These are phyloP conservation scores for Chlorella sorokiniana DNA, from an alignment of 139 green algal species.

Conservation along the genomic window DNA sequence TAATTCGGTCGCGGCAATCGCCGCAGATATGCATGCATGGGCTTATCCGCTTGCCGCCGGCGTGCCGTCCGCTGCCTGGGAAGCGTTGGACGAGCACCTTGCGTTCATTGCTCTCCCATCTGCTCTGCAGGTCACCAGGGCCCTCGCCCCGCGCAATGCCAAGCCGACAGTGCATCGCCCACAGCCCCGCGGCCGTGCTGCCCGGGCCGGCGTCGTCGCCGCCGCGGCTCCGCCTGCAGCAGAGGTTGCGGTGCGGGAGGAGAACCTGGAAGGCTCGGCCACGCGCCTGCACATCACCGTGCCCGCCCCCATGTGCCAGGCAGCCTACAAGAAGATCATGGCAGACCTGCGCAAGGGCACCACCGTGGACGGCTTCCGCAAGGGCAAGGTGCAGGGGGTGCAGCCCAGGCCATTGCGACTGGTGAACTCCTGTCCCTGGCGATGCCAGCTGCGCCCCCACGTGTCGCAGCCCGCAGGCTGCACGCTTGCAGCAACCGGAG, in stretches of 20 bases:
- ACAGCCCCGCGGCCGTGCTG: background rate
- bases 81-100: too few relatives aligned
- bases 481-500: too few relatives aligned
- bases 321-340: conserved; percentile 29
- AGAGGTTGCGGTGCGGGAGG: conserved; percentile 32
- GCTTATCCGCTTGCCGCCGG: too few relatives aligned
- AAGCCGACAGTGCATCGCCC: too few relatives aligned
- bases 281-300: conserved; percentile 37
- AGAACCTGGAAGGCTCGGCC: conserved; percentile 18
- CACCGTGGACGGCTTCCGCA: conserved; percentile 35
- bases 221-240: background rate
- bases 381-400: conserved; percentile 35
- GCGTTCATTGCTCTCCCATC: too few relatives aligned
- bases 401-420: too few relatives aligned
- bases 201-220: background rate
- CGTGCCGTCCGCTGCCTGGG: too few relatives aligned
- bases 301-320: conserved; percentile 3
- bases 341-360: conserved; percentile 7
- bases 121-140: background rate
- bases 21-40: too few relatives aligned
- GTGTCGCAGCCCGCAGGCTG: too few relatives aligned
- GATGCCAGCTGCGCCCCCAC: too few relatives aligned
- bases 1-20: too few relatives aligned
- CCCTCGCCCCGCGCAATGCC: background rate
- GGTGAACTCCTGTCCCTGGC: too few relatives aligned